These are phyloP conservation scores for Sphagnurus paluster DNA, from an alignment of 1,284 basidiomycete genomes.

Conservation along the genomic window DNA sequence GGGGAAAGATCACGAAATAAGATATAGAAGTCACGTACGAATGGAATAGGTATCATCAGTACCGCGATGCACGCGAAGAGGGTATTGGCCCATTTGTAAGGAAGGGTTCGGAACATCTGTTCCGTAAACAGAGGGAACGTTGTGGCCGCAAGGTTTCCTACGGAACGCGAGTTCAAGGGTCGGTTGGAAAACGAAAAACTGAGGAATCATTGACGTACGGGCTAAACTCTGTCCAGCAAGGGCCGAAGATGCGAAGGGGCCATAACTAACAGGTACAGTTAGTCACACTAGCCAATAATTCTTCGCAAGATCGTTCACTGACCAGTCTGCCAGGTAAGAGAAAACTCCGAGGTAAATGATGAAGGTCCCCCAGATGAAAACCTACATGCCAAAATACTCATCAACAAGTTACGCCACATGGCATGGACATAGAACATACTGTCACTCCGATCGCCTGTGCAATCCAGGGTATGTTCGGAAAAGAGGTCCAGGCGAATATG, in stretches of 20 bases:
- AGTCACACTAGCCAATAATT: not conserved
- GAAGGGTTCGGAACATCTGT: slow-evolving; percentile 59
- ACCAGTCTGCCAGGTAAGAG: slow-evolving; percentile 76
- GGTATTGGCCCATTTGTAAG: slow-evolving; percentile 72
- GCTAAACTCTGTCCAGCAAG: slow-evolving; percentile 76
- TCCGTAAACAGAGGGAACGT: slow-evolving; percentile 66
- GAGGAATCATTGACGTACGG: slow-evolving; percentile 39
- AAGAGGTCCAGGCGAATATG: slow-evolving; percentile 65
- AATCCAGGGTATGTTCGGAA: slow-evolving; percentile 55
- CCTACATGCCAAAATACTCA: slow-evolving; percentile 30
- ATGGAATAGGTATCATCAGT: slow-evolving; percentile 24
- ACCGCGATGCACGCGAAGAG: slow-evolving; percentile 64
- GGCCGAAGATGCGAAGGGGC: slow-evolving; percentile 75
- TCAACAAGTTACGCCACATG: not conserved
- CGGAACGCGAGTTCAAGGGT: not conserved
- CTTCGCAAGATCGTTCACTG: slow-evolving; percentile 19
- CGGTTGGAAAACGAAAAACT: not conserved
- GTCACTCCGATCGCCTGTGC: slow-evolving; percentile 53
- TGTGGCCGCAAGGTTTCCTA: slow-evolving; percentile 59
- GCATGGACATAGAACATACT: slow-evolving; percentile 29
- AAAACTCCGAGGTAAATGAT: slow-evolving; percentile 68
- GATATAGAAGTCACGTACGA: slow-evolving; percentile 3
- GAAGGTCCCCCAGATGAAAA: slow-evolving; percentile 58
- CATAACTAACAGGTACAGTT: slow-evolving; percentile 47
- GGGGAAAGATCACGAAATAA: not conserved